A percentile compares a stretch with the other conserved stretches of the same genome.
phyloP scores from a whole-genome alignment of 1,284 basidiomycete genomes.

The Ustilago curta region DNA sequence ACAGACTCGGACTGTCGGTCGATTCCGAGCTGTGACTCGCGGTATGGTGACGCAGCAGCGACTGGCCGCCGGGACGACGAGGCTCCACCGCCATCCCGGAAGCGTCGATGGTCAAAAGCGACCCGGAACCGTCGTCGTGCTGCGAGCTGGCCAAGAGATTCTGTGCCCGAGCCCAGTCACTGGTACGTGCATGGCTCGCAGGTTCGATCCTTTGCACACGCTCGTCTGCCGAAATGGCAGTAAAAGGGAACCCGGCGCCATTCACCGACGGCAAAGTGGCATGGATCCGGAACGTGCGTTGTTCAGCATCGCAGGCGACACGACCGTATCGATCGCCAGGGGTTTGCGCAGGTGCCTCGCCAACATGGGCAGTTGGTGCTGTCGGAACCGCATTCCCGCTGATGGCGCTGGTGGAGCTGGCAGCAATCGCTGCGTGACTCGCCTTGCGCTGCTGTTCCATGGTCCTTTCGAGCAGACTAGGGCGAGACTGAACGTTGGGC shows the following conservation, averaged over 20 bases:
- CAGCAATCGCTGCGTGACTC: slow-evolving; percentile 12
- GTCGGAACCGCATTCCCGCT: background rate
- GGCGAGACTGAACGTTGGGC: slow-evolving; percentile 37
- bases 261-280: background rate
- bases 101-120: slow-evolving; percentile 3
- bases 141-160: slow-evolving; percentile 11
- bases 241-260: slow-evolving; percentile 14
- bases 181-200: slow-evolving; percentile 31
- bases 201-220: slow-evolving; percentile 3
- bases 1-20: slow-evolving; percentile 21
- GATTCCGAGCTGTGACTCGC: slow-evolving; percentile 30
- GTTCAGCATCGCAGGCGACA: slow-evolving; percentile 19
- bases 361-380: background rate
- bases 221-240: slow-evolving; percentile 8
- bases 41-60: slow-evolving; percentile 19
- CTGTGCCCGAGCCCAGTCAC: slow-evolving; percentile 42
- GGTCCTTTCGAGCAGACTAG: slow-evolving; percentile 29
- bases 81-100: background rate
- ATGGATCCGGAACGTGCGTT: slow-evolving; percentile 29
- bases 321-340: slow-evolving; percentile 19
- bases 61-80: background rate
- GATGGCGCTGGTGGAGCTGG: slow-evolving; percentile 7
- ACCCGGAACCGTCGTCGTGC: background rate
- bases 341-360: background rate
- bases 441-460: slow-evolving; percentile 27